Evolutionary conservation across 2,329 filamentous ascomycete species (phyloP).

Genomic region (Eurotiales sp.): DNA sequence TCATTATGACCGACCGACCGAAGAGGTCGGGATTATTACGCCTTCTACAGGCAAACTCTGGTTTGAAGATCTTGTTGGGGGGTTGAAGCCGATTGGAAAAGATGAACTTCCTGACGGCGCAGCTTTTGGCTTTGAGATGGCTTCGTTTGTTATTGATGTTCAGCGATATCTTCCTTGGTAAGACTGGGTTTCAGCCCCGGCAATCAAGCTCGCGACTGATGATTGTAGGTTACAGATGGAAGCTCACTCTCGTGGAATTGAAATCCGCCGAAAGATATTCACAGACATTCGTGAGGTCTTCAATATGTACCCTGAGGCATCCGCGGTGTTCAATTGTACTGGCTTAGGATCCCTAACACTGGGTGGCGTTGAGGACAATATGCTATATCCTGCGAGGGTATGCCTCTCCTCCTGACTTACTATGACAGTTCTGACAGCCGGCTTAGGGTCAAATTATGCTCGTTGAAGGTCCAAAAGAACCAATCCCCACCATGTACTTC

Average conservation of each 20-base stretch:
- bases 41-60: conserved; percentile 10
- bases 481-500: conserved; percentile 14
- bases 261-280: conserved; percentile 13
- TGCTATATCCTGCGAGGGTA: conserved; percentile 11
- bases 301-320: conserved; percentile 8
- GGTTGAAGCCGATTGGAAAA: conserved; percentile 12
- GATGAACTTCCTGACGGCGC: conserved; percentile 11
- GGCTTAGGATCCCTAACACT: conserved; percentile 10
- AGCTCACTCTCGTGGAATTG: conserved; percentile 12
- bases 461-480: conserved; percentile 11
- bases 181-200: conserved; percentile 1
- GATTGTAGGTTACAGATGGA: conserved; percentile 13
- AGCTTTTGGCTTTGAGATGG: conserved; percentile 14
- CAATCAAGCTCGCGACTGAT: conserved; percentile 4
- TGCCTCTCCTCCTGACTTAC: conserved; percentile 3
- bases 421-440: conserved; percentile 10
- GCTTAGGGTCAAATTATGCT: conserved; percentile 14
- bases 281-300: conserved; percentile 13
- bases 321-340: conserved; percentile 11
- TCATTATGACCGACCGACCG: conserved; percentile 9
- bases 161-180: conserved; percentile 15
- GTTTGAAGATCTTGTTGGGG: conserved; percentile 15
- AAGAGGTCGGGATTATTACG: conserved; percentile 12
- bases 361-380: conserved; percentile 10
- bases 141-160: conserved; percentile 14